Evolutionary conservation across 2,329 filamentous ascomycete genomes (phyloP).

Genomic region (Leptographium wingfieldii): DNA sequence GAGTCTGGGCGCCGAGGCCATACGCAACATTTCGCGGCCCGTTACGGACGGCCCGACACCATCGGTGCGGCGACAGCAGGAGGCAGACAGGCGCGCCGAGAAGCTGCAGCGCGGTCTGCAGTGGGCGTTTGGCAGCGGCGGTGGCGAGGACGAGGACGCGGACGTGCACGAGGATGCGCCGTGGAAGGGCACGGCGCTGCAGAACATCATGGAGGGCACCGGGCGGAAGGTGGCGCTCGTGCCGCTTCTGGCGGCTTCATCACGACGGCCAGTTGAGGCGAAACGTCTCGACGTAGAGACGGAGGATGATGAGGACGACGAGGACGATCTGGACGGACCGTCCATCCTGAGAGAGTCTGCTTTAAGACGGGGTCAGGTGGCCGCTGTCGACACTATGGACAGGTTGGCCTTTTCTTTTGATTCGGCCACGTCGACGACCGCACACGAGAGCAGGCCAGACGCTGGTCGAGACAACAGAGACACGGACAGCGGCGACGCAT

Average conservation of each 20-base stretch:
- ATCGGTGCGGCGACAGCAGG: slow-evolving; percentile 16
- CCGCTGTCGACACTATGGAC: neutral
- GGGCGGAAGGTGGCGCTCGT: slow-evolving; percentile 13
- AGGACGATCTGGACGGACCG: slow-evolving; percentile 3
- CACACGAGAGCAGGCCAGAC: neutral
- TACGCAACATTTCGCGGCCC: slow-evolving; percentile 38
- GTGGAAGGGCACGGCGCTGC: slow-evolving; percentile 25
- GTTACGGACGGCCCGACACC: slow-evolving; percentile 29
- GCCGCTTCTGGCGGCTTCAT: neutral
- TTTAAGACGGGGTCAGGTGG: neutral
- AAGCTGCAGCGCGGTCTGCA: slow-evolving; percentile 22
- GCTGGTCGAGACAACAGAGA: neutral
- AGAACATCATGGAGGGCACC: slow-evolving; percentile 28
- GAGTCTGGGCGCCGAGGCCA: slow-evolving; percentile 38
- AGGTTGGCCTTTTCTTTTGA: neutral
- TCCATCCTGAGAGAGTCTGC: neutral
- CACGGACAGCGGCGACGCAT: neutral
- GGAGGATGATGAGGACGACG: neutral
- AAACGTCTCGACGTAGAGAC: neutral
- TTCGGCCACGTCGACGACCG: neutral
- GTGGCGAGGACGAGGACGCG: slow-evolving; percentile 19
- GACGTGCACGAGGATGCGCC: slow-evolving; percentile 7
- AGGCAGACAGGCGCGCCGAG: slow-evolving; percentile 22
- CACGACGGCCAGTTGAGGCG: neutral
- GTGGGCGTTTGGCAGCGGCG: slow-evolving; percentile 10